Evolutionary conservation across 352 stramenopile species (phyloP).

Genomic region (Saprolegnia parasitica): DNA sequence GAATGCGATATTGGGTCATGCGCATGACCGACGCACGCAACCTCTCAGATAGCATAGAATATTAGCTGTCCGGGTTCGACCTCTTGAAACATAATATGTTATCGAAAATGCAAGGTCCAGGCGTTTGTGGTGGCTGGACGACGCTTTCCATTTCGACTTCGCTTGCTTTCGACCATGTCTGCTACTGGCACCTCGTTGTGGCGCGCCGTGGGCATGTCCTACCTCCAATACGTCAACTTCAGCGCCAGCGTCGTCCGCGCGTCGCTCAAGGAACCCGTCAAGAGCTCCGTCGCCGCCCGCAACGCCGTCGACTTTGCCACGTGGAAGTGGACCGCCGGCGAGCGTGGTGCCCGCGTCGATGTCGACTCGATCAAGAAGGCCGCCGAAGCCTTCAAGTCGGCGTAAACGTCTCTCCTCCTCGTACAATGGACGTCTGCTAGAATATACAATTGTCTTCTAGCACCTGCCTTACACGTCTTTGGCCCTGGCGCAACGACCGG

Average conservation of each 20-base stretch:
- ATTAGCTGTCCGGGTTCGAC: background rate
- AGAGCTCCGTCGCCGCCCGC: conserved; percentile 69
- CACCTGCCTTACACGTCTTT: background rate
- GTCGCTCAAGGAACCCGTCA: conserved; percentile 81
- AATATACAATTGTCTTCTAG: conserved; percentile 14
- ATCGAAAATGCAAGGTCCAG: background rate
- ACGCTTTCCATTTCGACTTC: conserved; percentile 26
- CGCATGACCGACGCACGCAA: too few species aligned
- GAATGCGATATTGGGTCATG: too few species aligned
- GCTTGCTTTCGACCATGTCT: conserved; percentile 15
- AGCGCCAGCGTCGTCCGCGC: conserved; percentile 65
- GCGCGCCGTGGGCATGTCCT: conserved; percentile 80
- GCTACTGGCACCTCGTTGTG: conserved; percentile 78
- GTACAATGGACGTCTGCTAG: background rate
- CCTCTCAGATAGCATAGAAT: background rate
- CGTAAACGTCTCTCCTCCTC: background rate
- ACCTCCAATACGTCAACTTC: conserved; percentile 87
- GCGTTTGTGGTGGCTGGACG: conserved; percentile 16
- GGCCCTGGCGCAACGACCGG: background rate
- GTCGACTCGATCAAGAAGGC: conserved; percentile 81
- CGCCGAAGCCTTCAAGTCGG: conserved; percentile 60
- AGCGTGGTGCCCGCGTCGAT: conserved; percentile 68
- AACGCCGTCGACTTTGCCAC: conserved; percentile 76
- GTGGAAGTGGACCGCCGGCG: conserved; percentile 82
- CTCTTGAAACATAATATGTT: conserved; percentile 16